A percentile compares a stretch with the other conserved stretches of the same genome.
These are phyloP conservation scores for Desmodesmus armatus DNA, from an alignment of 139 green algal species.

Conservation along the genomic window DNA sequence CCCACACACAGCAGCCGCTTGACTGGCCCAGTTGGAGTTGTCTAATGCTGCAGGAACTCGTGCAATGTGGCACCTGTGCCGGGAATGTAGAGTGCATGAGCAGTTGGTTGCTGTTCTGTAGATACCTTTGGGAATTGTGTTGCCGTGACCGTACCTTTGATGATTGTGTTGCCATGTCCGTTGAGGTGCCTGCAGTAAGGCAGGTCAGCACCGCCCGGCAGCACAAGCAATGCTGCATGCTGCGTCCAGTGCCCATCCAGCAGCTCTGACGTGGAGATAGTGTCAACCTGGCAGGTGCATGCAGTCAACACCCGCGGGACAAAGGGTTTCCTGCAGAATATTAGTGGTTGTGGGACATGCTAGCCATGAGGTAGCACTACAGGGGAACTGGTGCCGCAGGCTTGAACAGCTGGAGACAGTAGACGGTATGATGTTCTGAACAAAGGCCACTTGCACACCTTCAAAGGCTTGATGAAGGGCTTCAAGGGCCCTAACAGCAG, in stretches of 20 bases:
- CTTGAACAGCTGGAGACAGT: too few relatives aligned
- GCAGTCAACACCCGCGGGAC: too few relatives aligned
- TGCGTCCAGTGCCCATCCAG: slow-evolving; percentile 64
- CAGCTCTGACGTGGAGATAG: slow-evolving; percentile 55
- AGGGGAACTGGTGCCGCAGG: too few relatives aligned
- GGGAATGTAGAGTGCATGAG: too few relatives aligned
- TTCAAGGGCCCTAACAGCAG: slow-evolving; percentile 39
- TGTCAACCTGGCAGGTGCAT: slow-evolving; percentile 60
- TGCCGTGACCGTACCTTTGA: slow-evolving; percentile 54
- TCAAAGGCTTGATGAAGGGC: not conserved
- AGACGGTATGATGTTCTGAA: too few relatives aligned
- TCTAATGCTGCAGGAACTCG: not conserved
- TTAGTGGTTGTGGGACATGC: too few relatives aligned
- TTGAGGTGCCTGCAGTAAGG: slow-evolving; percentile 82
- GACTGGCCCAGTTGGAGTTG: not conserved
- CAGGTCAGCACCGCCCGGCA: slow-evolving; percentile 83
- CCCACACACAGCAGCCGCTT: too few relatives aligned
- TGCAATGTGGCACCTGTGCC: not conserved
- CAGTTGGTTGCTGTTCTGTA: not conserved
- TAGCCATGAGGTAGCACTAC: too few relatives aligned
- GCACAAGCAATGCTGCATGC: slow-evolving; percentile 62
- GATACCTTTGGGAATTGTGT: too few relatives aligned
- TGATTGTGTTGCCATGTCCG: slow-evolving; percentile 71
- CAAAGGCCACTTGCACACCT: too few relatives aligned
- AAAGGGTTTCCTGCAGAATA: too few relatives aligned